Conservation (phyloP, 805 yeast genomes). For the Teunomyces lycoperdinae region DNA sequence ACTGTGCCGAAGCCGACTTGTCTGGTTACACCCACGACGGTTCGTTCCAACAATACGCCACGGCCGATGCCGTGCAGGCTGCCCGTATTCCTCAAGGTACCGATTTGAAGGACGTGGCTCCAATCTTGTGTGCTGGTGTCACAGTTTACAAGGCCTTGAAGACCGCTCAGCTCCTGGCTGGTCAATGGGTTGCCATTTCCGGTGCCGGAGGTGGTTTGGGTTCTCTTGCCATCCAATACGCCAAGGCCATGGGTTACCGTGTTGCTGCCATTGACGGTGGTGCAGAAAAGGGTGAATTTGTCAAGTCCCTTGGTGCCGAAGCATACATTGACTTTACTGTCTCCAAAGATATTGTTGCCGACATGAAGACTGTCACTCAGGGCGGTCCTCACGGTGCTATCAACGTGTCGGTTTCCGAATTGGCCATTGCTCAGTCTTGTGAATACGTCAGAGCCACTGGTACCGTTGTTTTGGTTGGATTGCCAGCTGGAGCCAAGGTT, state of each 20-base stretch:
- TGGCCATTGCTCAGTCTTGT: conserved; percentile 55
- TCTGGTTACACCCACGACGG: conserved; percentile 75
- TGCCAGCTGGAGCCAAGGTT: conserved; percentile 45
- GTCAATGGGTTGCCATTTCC: conserved; percentile 72
- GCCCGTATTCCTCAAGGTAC: conserved; percentile 56
- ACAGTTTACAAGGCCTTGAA: conserved; percentile 68
- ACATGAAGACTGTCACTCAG: conserved; percentile 53
- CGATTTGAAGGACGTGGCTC: conserved; percentile 56
- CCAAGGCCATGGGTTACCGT: conserved; percentile 67
- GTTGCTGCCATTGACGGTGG: conserved; percentile 76
- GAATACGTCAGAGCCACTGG: conserved; percentile 40
- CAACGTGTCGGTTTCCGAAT: conserved; percentile 71
- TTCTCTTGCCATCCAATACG: conserved; percentile 71
- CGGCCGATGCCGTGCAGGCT: conserved; percentile 64
- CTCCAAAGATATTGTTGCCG: conserved; percentile 53
- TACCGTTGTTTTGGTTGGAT: conserved; percentile 44
- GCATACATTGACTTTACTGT: conserved; percentile 28
- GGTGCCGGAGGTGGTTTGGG: conserved; percentile 88
- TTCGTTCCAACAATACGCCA: conserved; percentile 65
- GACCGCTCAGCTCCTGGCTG: conserved; percentile 54
- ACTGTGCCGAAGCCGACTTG: conserved; percentile 64
- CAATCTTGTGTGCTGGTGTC: conserved; percentile 66
- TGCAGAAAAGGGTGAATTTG: conserved; percentile 54
- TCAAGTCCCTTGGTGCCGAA: conserved; percentile 25
- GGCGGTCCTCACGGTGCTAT: conserved; percentile 79